Conservation (phyloP, 805 yeast genomes). For the Yamadazyma laniorum region DNA sequence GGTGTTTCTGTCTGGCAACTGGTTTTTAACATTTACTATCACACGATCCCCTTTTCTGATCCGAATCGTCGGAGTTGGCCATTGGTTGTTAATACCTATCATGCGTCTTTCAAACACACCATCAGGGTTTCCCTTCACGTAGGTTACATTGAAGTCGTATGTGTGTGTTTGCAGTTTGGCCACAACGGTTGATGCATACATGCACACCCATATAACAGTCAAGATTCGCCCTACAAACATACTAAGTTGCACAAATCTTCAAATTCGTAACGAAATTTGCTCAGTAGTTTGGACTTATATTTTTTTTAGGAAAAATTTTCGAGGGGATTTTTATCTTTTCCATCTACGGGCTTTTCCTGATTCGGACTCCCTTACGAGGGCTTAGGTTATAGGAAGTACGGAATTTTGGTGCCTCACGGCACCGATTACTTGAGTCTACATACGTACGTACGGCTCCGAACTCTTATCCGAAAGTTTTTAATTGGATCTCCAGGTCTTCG, state of each 20-base stretch:
- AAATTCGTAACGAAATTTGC: no score
- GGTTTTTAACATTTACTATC: conserved; percentile 33
- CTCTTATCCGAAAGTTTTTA: conserved; percentile 27
- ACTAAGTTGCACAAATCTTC: no score
- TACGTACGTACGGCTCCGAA: no score
- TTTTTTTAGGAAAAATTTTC: no score
- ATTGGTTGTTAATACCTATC: conserved; percentile 54
- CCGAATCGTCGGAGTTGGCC: conserved; percentile 44
- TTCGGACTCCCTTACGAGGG: not conserved
- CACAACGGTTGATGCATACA: not conserved
- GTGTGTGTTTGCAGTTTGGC: conserved; percentile 22
- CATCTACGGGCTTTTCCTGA: not conserved
- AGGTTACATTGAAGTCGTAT: conserved; percentile 37
- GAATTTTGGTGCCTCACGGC: no score
- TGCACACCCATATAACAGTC: no score
- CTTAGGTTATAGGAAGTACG: no score
- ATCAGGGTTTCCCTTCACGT: conserved; percentile 53
- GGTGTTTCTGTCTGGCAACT: conserved; percentile 32
- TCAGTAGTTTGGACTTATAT: no score
- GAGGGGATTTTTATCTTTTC: conserved; percentile 1
- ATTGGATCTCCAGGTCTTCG: conserved; percentile 15
- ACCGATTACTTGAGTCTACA: no score
- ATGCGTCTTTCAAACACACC: conserved; percentile 50
- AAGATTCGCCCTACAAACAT: no score
- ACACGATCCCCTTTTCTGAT: conserved; percentile 42